Evolutionary conservation across 2,329 filamentous ascomycete species (phyloP).

Genomic region (Aspergillus tanneri): DNA sequence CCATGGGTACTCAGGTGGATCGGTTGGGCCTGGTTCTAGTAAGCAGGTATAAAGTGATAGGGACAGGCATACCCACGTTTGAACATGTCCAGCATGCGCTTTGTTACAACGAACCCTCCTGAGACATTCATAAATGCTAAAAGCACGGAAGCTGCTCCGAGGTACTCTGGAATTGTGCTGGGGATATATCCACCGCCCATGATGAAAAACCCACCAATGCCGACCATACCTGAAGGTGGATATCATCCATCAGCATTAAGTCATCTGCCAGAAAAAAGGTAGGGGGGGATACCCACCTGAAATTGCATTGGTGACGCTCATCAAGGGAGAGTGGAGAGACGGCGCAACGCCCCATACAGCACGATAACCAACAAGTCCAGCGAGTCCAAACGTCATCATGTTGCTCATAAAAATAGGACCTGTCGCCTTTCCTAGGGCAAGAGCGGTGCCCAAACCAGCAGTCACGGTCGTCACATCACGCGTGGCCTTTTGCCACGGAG

Average conservation of each 20-base stretch:
- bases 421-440: slow-evolving; percentile 77
- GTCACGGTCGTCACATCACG: slow-evolving; percentile 74
- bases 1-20: slow-evolving; percentile 86
- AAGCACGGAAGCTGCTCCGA: slow-evolving; percentile 77
- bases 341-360: slow-evolving; percentile 85
- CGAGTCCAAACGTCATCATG: slow-evolving; percentile 78
- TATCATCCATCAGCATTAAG: slow-evolving; percentile 20
- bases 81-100: slow-evolving; percentile 92
- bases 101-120: slow-evolving; percentile 87
- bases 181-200: slow-evolving; percentile 79
- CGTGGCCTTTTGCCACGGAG: slow-evolving; percentile 76
- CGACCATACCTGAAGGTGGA: slow-evolving; percentile 72
- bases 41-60: slow-evolving; percentile 6
- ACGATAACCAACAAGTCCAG: slow-evolving; percentile 81
- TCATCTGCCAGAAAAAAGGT: neutral
- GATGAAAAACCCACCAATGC: slow-evolving; percentile 82
- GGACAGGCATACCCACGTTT: slow-evolving; percentile 54
- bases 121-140: slow-evolving; percentile 86
- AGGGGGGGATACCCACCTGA: too few species aligned
- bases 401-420: slow-evolving; percentile 85
- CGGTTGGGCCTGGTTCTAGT: slow-evolving; percentile 63
- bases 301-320: slow-evolving; percentile 93
- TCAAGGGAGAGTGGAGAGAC: slow-evolving; percentile 81
- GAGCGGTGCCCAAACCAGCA: slow-evolving; percentile 70
- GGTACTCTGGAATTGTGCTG: slow-evolving; percentile 72